These are phyloP conservation scores for Malassezia caprae DNA, from an alignment of 1,284 basidiomycete species.

Conservation along the genomic window DNA sequence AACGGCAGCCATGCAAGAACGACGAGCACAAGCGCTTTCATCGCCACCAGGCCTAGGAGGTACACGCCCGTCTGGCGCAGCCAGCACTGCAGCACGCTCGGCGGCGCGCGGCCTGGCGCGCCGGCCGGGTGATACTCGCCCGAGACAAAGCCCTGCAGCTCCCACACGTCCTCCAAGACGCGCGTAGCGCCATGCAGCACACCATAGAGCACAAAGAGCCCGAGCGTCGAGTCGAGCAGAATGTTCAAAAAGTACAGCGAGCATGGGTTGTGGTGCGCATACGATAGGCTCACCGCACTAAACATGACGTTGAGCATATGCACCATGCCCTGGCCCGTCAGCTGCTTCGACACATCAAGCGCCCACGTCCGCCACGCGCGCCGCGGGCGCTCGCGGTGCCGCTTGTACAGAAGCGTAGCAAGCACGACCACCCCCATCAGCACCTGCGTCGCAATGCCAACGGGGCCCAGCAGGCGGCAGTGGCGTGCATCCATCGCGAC, in stretches of 20 bases:
- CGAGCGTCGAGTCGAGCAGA: conserved; percentile 86
- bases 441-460: conserved; percentile 55
- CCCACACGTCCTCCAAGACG: conserved; percentile 59
- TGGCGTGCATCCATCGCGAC: conserved; percentile 1
- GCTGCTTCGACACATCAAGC: conserved; percentile 57
- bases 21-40: conserved; percentile 73
- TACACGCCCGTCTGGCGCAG: conserved; percentile 74
- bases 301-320: conserved; percentile 73
- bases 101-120: conserved; percentile 11
- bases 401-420: conserved; percentile 72
- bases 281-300: conserved; percentile 18
- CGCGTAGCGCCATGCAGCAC: conserved; percentile 63
- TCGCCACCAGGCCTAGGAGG: conserved; percentile 64
- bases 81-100: conserved; percentile 55
- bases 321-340: conserved; percentile 80
- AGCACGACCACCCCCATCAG: conserved; percentile 80
- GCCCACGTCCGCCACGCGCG: conserved; percentile 84
- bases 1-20: conserved; percentile 59
- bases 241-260: conserved; percentile 79
- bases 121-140: conserved; percentile 65
- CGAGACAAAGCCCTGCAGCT: conserved; percentile 67
- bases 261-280: conserved; percentile 30
- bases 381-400: conserved; percentile 71
- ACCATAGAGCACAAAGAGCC: conserved; percentile 73
- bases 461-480: conserved; percentile 8